phyloP scores from a whole-genome alignment of 2,329 filamentous ascomycete species.

The Plenodomus tracheiphilus region DNA sequence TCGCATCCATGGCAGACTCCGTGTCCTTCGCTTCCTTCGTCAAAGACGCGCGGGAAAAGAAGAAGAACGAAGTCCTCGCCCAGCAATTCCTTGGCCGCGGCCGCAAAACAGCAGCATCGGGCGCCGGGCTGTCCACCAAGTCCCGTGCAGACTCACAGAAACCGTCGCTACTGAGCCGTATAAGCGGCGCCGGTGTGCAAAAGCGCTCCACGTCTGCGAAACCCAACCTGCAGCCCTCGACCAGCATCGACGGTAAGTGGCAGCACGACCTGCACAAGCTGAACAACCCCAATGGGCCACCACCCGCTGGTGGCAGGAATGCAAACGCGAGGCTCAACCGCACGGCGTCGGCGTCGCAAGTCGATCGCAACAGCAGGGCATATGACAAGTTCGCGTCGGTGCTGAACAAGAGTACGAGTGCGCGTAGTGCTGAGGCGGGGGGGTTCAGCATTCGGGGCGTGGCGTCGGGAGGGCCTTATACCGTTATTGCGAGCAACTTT shows the following conservation, averaged over 20 bases:
- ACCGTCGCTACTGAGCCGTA: constrained; percentile 67
- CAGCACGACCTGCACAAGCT: constrained; percentile 68
- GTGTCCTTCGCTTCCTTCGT: constrained; percentile 36
- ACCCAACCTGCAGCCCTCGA: constrained; percentile 38
- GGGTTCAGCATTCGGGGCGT: constrained; percentile 71
- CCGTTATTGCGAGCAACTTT: constrained; percentile 79
- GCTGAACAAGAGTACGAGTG: constrained; percentile 26
- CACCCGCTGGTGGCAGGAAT: constrained; percentile 23
- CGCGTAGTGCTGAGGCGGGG: constrained; percentile 35
- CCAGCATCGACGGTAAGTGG: constrained; percentile 70
- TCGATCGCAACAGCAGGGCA: constrained; percentile 48
- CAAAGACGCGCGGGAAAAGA: constrained; percentile 62
- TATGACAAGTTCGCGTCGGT: constrained; percentile 47
- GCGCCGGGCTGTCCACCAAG: constrained; percentile 47
- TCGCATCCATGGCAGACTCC: constrained; percentile 24
- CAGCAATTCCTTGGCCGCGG: constrained; percentile 67
- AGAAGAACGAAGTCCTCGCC: constrained; percentile 72
- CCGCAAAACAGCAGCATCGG: constrained; percentile 60
- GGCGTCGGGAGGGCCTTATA: constrained; percentile 67
- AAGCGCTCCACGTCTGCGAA: constrained; percentile 58
- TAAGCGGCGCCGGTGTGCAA: constrained; percentile 65
- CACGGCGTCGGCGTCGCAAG: constrained; percentile 44
- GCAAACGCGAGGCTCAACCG: constrained; percentile 36
- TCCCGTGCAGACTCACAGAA: constrained; percentile 50
- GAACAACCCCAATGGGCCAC: constrained; percentile 44